Percentiles rank a stretch among this genome's conserved stretches.
These are phyloP conservation scores for Cryptococcus sp. DNA, from an alignment of 1,284 basidiomycete genomes.

Conservation along the genomic window DNA sequence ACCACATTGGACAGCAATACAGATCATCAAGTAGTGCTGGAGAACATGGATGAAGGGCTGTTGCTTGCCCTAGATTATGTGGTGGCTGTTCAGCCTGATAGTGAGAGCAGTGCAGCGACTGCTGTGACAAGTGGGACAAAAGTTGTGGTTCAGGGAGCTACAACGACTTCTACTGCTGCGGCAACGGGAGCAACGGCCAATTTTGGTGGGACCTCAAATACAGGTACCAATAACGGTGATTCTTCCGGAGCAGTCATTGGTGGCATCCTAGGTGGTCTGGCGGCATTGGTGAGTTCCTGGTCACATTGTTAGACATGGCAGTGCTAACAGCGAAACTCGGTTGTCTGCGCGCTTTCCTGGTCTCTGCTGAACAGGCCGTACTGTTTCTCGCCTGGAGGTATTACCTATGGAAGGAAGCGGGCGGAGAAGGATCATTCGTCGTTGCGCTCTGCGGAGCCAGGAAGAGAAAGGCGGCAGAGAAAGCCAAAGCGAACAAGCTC, in stretches of 20 bases:
- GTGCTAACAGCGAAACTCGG: too few relatives aligned
- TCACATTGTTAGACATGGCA: too few relatives aligned
- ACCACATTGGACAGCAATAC: conserved; percentile 15
- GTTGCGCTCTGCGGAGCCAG: conserved; percentile 24
- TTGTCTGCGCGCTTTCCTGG: too few relatives aligned
- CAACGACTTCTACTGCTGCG: conserved; percentile 1
- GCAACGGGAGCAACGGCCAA: conserved; percentile 10
- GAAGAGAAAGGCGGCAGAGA: conserved; percentile 11
- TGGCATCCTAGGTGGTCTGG: conserved; percentile 30
- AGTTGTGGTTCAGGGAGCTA: neutral
- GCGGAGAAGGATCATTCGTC: conserved; percentile 28
- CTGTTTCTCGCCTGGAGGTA: conserved; percentile 29
- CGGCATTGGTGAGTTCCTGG: conserved; percentile 21
- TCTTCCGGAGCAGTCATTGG: conserved; percentile 24
- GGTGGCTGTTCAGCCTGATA: conserved; percentile 19
- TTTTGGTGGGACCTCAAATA: conserved; percentile 6
- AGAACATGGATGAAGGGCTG: conserved; percentile 28
- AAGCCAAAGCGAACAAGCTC: conserved; percentile 22
- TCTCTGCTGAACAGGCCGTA: conserved; percentile 12
- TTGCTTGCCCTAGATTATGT: conserved; percentile 37
- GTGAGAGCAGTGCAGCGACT: neutral
- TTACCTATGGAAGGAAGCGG: conserved; percentile 26
- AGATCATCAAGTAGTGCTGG: conserved; percentile 22
- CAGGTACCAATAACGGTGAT: conserved; percentile 3
- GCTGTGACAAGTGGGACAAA: conserved; percentile 7